These are phyloP conservation scores for Thelonectria olida DNA, from an alignment of 2,329 filamentous ascomycete species.

Conservation along the genomic window DNA sequence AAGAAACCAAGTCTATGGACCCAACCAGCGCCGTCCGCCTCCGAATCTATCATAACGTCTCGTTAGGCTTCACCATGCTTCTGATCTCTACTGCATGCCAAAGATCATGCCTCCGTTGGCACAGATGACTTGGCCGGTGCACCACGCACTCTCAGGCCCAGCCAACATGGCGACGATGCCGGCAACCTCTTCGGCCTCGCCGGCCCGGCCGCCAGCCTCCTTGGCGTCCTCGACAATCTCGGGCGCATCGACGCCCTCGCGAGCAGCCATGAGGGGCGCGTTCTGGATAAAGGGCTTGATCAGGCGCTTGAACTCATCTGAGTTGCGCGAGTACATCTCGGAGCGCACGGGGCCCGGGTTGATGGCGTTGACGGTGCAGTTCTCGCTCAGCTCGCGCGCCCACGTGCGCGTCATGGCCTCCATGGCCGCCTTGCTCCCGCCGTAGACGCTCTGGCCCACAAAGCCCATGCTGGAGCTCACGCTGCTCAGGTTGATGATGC, in stretches of 20 bases:
- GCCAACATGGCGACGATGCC: conserved; percentile 38
- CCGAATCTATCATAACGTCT: conserved; percentile 11
- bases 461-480: conserved; percentile 59
- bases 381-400: conserved; percentile 62
- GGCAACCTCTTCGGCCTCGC: conserved; percentile 39
- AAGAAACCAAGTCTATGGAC: conserved; percentile 25
- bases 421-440: conserved; percentile 62
- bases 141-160: conserved; percentile 39
- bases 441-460: conserved; percentile 61
- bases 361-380: conserved; percentile 61
- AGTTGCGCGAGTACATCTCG: conserved; percentile 54
- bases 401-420: conserved; percentile 66
- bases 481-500: conserved; percentile 63
- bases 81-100: conserved; percentile 35
- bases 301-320: conserved; percentile 40
- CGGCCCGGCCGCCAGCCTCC: conserved; percentile 37
- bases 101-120: conserved; percentile 43
- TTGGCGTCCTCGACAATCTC: conserved; percentile 41
- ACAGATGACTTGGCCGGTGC: conserved; percentile 40
- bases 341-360: conserved; percentile 64
- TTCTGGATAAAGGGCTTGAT: conserved; percentile 43
- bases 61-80: background rate
- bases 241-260: conserved; percentile 34
- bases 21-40: conserved; percentile 26
- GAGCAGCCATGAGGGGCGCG: conserved; percentile 38